Percentiles rank a stretch among this genome's conserved stretches.
These are phyloP conservation scores for Carex kokanica DNA, from an alignment of 176 grass and related monocot species.

Conservation along the genomic window DNA sequence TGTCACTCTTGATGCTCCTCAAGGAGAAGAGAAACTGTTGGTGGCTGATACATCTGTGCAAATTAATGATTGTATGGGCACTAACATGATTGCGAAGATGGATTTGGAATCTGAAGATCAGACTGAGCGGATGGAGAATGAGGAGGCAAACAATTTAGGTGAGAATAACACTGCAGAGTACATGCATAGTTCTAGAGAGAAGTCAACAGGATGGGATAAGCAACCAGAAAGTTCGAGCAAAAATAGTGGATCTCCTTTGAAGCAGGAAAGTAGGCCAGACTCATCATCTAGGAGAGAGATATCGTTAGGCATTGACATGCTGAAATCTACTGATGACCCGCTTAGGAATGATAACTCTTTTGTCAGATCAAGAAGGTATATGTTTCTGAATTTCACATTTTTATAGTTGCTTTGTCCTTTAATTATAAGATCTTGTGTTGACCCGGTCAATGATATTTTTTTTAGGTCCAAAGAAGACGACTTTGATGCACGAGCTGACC, in stretches of 20 bases:
- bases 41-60: conserved; percentile 18
- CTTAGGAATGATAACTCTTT: conserved; percentile 36
- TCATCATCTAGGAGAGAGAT: conserved; percentile 40
- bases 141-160: conserved; percentile 12
- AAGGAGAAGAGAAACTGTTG: conserved; percentile 24
- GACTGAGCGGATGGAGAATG: background rate
- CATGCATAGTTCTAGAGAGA: conserved; percentile 39
- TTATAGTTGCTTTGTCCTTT: background rate
- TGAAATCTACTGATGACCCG: conserved; percentile 43
- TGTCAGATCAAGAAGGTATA: conserved; percentile 56
- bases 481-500: conserved; percentile 49
- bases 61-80: background rate
- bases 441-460: conserved; percentile 3
- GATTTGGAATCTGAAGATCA: conserved; percentile 13
- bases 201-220: conserved; percentile 69
- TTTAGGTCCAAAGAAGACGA: conserved; percentile 67
- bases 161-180: conserved; percentile 35
- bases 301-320: conserved; percentile 31
- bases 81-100: background rate
- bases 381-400: conserved; percentile 1
- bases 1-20: conserved; percentile 31
- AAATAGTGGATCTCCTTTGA: conserved; percentile 30
- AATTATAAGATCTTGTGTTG: background rate
- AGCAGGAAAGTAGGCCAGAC: conserved; percentile 24
- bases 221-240: conserved; percentile 43